phyloP scores from a whole-genome alignment of 2,329 filamentous ascomycete species.

The Fusarium humuli region DNA sequence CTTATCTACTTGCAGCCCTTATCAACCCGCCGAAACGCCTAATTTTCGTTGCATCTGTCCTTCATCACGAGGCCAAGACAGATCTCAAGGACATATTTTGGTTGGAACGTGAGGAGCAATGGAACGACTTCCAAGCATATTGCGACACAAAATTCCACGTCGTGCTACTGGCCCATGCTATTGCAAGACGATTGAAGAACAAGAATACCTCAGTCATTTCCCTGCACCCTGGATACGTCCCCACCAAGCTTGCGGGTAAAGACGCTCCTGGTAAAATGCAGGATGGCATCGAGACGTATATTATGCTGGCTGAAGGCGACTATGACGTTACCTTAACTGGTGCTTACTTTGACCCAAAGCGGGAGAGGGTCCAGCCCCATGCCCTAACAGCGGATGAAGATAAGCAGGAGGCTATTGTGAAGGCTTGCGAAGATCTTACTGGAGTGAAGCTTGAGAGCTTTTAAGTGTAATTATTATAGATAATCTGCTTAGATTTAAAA shows the following conservation, averaged over 20 bases:
- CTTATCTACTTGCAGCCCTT: conserved; percentile 39
- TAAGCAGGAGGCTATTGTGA: conserved; percentile 35
- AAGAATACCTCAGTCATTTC: conserved; percentile 30
- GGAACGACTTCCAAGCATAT: conserved; percentile 35
- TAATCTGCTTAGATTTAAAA: not conserved
- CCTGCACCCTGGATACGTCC: conserved; percentile 40
- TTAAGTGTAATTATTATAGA: not conserved
- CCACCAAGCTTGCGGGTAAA: conserved; percentile 36
- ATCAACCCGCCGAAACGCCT: conserved; percentile 37
- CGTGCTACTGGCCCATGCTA: conserved; percentile 35
- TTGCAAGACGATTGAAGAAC: conserved; percentile 26
- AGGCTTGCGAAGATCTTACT: conserved; percentile 31
- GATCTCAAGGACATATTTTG: conserved; percentile 37
- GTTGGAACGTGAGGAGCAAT: conserved; percentile 32
- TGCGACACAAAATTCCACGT: conserved; percentile 39
- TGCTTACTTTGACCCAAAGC: conserved; percentile 38
- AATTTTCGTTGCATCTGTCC: conserved; percentile 31
- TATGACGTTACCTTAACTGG: conserved; percentile 34
- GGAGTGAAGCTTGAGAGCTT: conserved; percentile 13
- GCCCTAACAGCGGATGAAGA: conserved; percentile 13
- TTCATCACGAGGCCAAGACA: conserved; percentile 33
- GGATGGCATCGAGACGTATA: conserved; percentile 36
- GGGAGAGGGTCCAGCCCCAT: conserved; percentile 24
- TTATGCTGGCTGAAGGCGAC: conserved; percentile 37
- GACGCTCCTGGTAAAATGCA: conserved; percentile 30